Conservation (phyloP, 495 filamentous ascomycete genomes). For the Lepraria neglecta region DNA sequence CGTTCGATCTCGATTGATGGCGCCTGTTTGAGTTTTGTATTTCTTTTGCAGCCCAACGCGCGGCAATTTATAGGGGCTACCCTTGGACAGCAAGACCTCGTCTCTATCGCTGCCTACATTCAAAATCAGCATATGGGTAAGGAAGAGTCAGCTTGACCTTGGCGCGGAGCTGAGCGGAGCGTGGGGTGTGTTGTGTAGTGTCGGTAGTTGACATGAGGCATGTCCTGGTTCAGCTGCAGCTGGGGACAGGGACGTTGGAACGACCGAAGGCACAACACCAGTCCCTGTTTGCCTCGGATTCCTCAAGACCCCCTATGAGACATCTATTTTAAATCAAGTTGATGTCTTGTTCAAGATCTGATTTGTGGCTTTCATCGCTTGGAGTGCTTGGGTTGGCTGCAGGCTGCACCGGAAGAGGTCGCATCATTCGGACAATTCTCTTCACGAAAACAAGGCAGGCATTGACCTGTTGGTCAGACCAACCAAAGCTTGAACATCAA, state of each 20-base stretch:
- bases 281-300: not conserved
- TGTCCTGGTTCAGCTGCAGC: not conserved
- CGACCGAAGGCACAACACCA: not conserved
- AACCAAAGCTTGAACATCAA: too few species aligned
- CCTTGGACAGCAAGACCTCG: not conserved
- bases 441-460: too few species aligned
- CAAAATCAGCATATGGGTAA: not conserved
- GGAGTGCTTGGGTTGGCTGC: not conserved
- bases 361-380: not conserved
- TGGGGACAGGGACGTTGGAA: not conserved
- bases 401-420: not conserved
- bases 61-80: not conserved
- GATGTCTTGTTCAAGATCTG: not conserved
- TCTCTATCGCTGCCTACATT: not conserved
- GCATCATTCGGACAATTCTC: too few species aligned
- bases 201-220: not conserved
- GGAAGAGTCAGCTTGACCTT: not conserved
- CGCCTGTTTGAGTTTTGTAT: not conserved
- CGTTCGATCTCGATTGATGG: slow-evolving; percentile 1
- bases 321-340: not conserved
- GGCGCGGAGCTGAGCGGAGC: not conserved
- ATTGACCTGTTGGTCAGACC: too few species aligned
- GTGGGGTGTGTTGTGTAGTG: not conserved
- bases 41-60: slow-evolving; percentile 1
- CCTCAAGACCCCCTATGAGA: not conserved